Evolutionary conservation across 495 filamentous ascomycete species (phyloP), one percentile per base, ranked within the genome.

Genomic region (Penicillium nucicola): DNA sequence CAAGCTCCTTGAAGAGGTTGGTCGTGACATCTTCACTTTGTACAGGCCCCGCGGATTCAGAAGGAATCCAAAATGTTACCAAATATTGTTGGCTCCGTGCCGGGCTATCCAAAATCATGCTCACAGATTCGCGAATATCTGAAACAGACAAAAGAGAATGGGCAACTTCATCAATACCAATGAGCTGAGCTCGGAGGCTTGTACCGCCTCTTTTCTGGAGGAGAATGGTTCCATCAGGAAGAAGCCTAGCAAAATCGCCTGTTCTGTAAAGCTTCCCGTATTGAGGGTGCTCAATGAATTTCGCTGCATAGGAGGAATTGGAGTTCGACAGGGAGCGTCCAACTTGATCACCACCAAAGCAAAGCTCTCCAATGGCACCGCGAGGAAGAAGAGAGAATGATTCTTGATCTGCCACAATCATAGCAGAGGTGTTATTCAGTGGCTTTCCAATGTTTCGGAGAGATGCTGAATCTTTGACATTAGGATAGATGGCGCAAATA

Each of bases 261-360:
- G 80, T 85, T 5, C 85, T 77, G 57, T 89, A 91, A 0, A 92
- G 60, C 5, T 81, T 76, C 2, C 89, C 89, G 62, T 76, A 84
- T 11, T 63, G 53, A 1, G 83, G 76, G 58, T 92, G 87, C 1
- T 81, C 50, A 38, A 91, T 73, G 53, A 92, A 85, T 48, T 78
- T 86, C 2, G 67, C 61, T 0, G 68, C 59, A 1, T 79, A 84
- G 25, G 86, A 65, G 3, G 77, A 72, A 1, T 74, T 70, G 58
- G 72, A 71, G 39, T 79, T 76, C 30, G 42, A 20, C 19, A 54
- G 10, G 10, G 34, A 38, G 42, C 66, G 53, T 51, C 74, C 84
- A 28, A 92, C 77, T 68, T 92, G 88, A 38, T 84, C 81, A 1
- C 89, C 89, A n/a, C 87, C 89, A 62, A 91, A 90, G 54, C 82